These are phyloP conservation scores for Pythium utonaiense DNA, from an alignment of 352 stramenopile species.

Conservation along the genomic window DNA sequence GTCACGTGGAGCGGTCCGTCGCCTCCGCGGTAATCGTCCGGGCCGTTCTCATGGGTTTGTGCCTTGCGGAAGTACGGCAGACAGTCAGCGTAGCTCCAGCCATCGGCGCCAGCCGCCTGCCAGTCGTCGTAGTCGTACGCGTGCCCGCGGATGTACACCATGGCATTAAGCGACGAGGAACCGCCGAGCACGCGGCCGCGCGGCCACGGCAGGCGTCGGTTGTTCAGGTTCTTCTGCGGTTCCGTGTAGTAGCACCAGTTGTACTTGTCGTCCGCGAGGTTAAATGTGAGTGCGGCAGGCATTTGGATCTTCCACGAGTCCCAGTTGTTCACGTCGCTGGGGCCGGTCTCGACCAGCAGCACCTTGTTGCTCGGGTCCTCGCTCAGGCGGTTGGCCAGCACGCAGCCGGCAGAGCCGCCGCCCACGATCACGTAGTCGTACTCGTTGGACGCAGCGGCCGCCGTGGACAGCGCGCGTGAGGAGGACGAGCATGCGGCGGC, in stretches of 20 bases:
- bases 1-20: conserved; percentile 79
- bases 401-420: conserved; percentile 86
- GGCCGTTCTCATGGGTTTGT: conserved; percentile 72
- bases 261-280: conserved; percentile 79
- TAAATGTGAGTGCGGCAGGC: conserved; percentile 84
- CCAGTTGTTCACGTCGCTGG: conserved; percentile 74
- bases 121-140: conserved; percentile 88
- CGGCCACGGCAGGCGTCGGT: conserved; percentile 76
- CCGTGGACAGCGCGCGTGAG: conserved; percentile 4
- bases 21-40: conserved; percentile 77
- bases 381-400: conserved; percentile 88
- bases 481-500: not conserved
- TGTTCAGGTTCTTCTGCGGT: conserved; percentile 80
- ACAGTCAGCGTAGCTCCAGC: conserved; percentile 87
- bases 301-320: conserved; percentile 92
- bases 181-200: conserved; percentile 85
- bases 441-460: conserved; percentile 24
- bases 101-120: conserved; percentile 57
- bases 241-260: conserved; percentile 88
- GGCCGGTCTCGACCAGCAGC: conserved; percentile 89
- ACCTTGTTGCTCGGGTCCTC: conserved; percentile 82
- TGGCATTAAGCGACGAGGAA: conserved; percentile 87
- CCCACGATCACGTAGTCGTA: conserved; percentile 94
- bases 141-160: conserved; percentile 90
- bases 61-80: conserved; percentile 88